phyloP scores from a whole-genome alignment of 257 asterid species.

The Orobanche coerulescens region DNA sequence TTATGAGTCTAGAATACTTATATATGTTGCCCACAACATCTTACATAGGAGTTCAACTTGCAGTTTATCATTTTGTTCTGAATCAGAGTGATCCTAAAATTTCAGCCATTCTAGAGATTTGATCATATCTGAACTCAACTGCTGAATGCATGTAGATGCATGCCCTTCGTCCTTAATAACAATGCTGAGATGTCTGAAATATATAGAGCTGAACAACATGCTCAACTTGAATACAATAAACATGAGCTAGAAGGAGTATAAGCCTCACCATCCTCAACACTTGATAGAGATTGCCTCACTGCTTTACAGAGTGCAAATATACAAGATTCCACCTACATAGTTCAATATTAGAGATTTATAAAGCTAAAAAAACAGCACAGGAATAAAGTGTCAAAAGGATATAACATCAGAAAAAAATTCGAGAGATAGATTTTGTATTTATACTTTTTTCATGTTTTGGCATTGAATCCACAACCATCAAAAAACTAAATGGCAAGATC shows the following conservation, averaged over 20 bases:
- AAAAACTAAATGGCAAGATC: not conserved
- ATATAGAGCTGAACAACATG: constrained; percentile 51
- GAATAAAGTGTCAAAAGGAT: not conserved
- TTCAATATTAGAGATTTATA: constrained; percentile 27
- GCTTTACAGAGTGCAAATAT: constrained; percentile 74
- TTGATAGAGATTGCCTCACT: constrained; percentile 40
- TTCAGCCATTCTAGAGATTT: constrained; percentile 73
- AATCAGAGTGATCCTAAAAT: constrained; percentile 33
- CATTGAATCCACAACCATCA: constrained; percentile 3
- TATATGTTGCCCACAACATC: constrained; percentile 58
- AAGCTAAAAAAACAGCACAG: constrained; percentile 22
- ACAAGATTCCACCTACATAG: constrained; percentile 61
- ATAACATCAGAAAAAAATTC: constrained; percentile 2
- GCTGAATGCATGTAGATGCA: constrained; percentile 65
- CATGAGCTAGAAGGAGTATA: constrained; percentile 19
- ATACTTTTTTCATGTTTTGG: constrained; percentile 13
- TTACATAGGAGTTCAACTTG: constrained; percentile 65
- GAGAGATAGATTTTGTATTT: constrained; percentile 7
- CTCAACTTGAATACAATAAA: constrained; percentile 39
- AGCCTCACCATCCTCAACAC: constrained; percentile 29
- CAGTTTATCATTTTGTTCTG: constrained; percentile 25
- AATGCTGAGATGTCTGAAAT: constrained; percentile 54
- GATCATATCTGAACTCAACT: constrained; percentile 46
- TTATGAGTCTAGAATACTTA: constrained; percentile 62
- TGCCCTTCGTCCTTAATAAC: constrained; percentile 80